Evolutionary conservation across 768 basidiomycete genomes (phyloP), one percentile per base, ranked within the genome.

Genomic region (Leccinum variicolor): DNA sequence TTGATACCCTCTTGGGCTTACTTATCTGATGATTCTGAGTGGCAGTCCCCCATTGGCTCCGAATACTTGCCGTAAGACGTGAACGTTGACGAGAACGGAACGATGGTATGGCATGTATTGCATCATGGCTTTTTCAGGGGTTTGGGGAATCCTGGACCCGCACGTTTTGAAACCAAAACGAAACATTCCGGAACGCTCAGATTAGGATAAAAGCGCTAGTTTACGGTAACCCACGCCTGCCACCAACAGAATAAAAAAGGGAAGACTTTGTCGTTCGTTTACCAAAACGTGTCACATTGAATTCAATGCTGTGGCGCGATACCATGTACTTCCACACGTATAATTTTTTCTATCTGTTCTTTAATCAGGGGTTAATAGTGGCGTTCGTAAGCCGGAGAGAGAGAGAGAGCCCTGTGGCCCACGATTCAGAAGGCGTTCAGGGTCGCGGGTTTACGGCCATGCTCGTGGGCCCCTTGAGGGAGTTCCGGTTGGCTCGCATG

Each of bases 361-460:
- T 41, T 41, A 33, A 41, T 41, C 41, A 43, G 19, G 41, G 41
- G 41, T 43, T 19, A 43, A 43, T 43, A 43, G 41, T 19, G 41
- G 41, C 41, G 41, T 43, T 3, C n/a, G 9, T 39, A 19, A 43
- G 19, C 19, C n/a, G 19, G 10, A 41, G 41, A 41, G 39, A 36
- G n/a, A 9, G 3, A 19, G 41, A 43, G 10, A 7, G 39, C n/a
- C n/a, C 39, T 41, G 39, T 43, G 41, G 41, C 41, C 41, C 41
- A 43, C 19, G 41, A n/a, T n/a, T n/a, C n/a, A n/a, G n/a, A 43
- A 41, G 57, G 54, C 14, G 17, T 55, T 50, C 56, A 59, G 57
- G 62, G 60, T 61, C 54, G 36, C 34, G 59, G 52, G 36, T 59
- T 60, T 41, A 47, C 28, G 21, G 46, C 29, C 41, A 43, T 43